phyloP scores from a whole-genome alignment of 768 basidiomycete genomes.

The Hygrocybe coccinea region DNA sequence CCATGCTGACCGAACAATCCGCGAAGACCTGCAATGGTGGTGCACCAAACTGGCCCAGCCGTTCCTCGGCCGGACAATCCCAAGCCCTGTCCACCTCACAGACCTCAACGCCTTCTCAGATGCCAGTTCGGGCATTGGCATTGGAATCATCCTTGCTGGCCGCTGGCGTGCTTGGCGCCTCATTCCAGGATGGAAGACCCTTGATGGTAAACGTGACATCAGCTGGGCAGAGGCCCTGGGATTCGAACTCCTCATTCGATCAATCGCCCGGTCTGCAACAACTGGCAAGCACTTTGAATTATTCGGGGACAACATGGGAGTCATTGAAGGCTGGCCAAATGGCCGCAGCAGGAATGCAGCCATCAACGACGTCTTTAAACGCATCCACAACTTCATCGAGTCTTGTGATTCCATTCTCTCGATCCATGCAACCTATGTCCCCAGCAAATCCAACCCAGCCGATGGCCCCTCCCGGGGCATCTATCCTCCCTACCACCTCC shows the following conservation, averaged over 20 bases:
- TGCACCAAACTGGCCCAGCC: conserved; percentile 6
- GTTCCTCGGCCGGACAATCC: conserved; percentile 22
- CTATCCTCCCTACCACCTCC: conserved; percentile 16
- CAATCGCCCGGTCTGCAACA: conserved; percentile 8
- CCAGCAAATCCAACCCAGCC: conserved; percentile 35
- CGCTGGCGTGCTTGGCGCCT: conserved; percentile 34
- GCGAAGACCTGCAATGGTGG: conserved; percentile 36
- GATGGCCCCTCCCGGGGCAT: conserved; percentile 35
- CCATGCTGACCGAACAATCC: conserved; percentile 7
- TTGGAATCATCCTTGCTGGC: conserved; percentile 28
- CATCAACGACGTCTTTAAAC: conserved; percentile 29
- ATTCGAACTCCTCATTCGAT: conserved; percentile 35
- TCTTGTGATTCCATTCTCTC: conserved; percentile 10
- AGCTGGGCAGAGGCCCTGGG: conserved; percentile 44
- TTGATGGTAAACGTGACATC: conserved; percentile 31
- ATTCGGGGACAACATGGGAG: conserved; percentile 38
- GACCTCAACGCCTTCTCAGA: conserved; percentile 38
- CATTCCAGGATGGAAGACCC: conserved; percentile 26
- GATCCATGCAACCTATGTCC: conserved; percentile 26
- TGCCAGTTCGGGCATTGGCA: conserved; percentile 30
- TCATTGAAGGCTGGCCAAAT: conserved; percentile 41
- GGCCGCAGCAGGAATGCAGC: conserved; percentile 30
- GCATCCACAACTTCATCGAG: conserved; percentile 14
- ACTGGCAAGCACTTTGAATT: conserved; percentile 16
- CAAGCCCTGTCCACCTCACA: conserved; percentile 18